Percentiles rank a stretch among this genome's conserved stretches.
Evolutionary conservation across 2,329 filamentous ascomycete species (phyloP).

Genomic region (Aureobasidium lini): DNA sequence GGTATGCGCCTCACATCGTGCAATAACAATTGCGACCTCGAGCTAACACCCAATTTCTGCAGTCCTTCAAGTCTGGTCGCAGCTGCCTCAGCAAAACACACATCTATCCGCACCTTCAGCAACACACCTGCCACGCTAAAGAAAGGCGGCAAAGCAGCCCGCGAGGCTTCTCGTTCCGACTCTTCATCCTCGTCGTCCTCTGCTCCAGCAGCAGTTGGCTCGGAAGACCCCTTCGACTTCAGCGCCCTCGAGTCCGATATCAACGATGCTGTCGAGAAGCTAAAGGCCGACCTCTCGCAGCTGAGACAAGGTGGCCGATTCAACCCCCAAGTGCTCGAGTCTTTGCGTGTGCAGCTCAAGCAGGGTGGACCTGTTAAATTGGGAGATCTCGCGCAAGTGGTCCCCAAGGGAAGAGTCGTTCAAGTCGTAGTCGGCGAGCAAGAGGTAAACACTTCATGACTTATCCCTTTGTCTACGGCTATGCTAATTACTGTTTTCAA

Average conservation of each 20-base stretch:
- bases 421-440: conserved; percentile 58
- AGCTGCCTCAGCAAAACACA: neutral
- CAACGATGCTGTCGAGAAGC: conserved; percentile 44
- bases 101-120: conserved; percentile 30
- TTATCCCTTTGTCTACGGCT: no score
- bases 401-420: conserved; percentile 55
- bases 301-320: conserved; percentile 55
- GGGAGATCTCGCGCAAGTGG: conserved; percentile 58
- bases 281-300: conserved; percentile 56
- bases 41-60: neutral
- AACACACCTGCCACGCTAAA: conserved; percentile 38
- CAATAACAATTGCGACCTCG: no score
- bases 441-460: conserved; percentile 40
- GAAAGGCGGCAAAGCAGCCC: conserved; percentile 47
- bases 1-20: neutral
- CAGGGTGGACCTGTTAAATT: conserved; percentile 38
- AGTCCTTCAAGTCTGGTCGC: neutral
- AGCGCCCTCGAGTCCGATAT: conserved; percentile 50
- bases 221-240: conserved; percentile 55
- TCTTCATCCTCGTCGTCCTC: conserved; percentile 27
- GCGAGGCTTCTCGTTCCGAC: conserved; percentile 27
- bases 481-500: neutral
- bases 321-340: conserved; percentile 55
- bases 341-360: conserved; percentile 53
- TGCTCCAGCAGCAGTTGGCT: conserved; percentile 28